Conservation (phyloP, 2,329 filamentous ascomycete genomes). For the Trichoderma endophyticum region DNA sequence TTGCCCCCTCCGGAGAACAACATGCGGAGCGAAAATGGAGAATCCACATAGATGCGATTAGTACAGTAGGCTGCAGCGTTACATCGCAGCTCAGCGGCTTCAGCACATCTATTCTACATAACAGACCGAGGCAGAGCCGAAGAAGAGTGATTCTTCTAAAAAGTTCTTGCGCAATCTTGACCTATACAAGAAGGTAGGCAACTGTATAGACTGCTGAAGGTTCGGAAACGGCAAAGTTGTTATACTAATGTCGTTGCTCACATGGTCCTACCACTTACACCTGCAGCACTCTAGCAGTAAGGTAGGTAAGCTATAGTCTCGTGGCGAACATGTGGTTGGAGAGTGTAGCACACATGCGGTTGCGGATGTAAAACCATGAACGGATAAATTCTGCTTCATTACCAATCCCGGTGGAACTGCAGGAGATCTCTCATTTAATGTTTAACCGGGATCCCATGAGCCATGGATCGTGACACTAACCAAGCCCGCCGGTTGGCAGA, state of each 20-base stretch:
- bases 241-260: not conserved
- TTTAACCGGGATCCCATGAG: not conserved
- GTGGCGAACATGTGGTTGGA: not conserved
- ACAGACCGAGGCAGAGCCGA: conserved; percentile 12
- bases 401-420: not conserved
- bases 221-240: not conserved
- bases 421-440: not conserved
- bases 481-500: not conserved
- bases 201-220: not conserved
- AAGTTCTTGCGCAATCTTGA: not conserved
- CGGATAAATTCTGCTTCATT: not conserved
- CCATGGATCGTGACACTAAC: not conserved
- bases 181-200: conserved; percentile 14
- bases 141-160: not conserved
- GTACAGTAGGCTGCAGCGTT: not conserved
- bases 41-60: not conserved
- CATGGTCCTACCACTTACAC: not conserved
- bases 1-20: not conserved
- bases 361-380: not conserved
- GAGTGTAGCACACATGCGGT: not conserved
- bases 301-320: not conserved
- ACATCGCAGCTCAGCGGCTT: not conserved
- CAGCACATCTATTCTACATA: not conserved
- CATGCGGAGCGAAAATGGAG: not conserved
- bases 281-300: not conserved